A percentile compares a stretch with the other conserved stretches of the same genome.
Evolutionary conservation across 192 early-diverging fungal species (phyloP).

Genomic region (Backusella psychrophila): DNA sequence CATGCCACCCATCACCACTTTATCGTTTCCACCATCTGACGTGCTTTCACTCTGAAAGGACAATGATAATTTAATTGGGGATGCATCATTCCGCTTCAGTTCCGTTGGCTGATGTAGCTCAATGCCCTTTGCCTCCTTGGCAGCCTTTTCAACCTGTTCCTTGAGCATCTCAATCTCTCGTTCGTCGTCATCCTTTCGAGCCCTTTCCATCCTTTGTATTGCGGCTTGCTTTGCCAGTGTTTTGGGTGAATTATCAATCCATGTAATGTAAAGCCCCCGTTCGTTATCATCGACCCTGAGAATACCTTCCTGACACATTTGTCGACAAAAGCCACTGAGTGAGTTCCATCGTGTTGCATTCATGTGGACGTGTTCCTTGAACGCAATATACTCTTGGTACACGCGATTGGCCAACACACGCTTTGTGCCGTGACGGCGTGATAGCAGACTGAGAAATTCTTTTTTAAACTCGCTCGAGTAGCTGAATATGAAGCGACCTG

Average conservation of each 20-base stretch:
- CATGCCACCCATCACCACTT: slow-evolving; percentile 23
- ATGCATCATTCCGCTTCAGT: slow-evolving; percentile 58
- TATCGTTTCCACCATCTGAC: slow-evolving; percentile 1
- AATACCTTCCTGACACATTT: slow-evolving; percentile 80
- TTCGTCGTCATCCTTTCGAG: slow-evolving; percentile 86
- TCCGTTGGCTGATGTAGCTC: slow-evolving; percentile 45
- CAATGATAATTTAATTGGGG: slow-evolving; percentile 72
- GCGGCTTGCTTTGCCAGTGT: slow-evolving; percentile 81
- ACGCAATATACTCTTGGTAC: slow-evolving; percentile 94
- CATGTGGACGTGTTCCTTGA: slow-evolving; percentile 93
- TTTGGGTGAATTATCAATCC: slow-evolving; percentile 91
- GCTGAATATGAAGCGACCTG: slow-evolving; percentile 68
- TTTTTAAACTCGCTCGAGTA: slow-evolving; percentile 82
- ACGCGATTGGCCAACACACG: slow-evolving; percentile 88
- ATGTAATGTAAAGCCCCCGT: slow-evolving; percentile 86
- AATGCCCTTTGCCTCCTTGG: slow-evolving; percentile 38
- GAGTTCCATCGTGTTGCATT: slow-evolving; percentile 92
- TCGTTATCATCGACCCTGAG: slow-evolving; percentile 86
- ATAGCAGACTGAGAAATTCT: slow-evolving; percentile 83
- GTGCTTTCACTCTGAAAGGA: slow-evolving; percentile 38
- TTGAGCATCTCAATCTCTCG: slow-evolving; percentile 70
- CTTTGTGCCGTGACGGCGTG: slow-evolving; percentile 76
- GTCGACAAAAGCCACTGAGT: slow-evolving; percentile 82
- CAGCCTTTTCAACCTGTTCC: slow-evolving; percentile 83
- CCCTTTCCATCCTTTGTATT: slow-evolving; percentile 73